Percentiles rank a stretch among this genome's conserved stretches.
These are phyloP conservation scores for Chrysanthemum makinoi DNA, from an alignment of 129 eudicot species.

Conservation along the genomic window DNA sequence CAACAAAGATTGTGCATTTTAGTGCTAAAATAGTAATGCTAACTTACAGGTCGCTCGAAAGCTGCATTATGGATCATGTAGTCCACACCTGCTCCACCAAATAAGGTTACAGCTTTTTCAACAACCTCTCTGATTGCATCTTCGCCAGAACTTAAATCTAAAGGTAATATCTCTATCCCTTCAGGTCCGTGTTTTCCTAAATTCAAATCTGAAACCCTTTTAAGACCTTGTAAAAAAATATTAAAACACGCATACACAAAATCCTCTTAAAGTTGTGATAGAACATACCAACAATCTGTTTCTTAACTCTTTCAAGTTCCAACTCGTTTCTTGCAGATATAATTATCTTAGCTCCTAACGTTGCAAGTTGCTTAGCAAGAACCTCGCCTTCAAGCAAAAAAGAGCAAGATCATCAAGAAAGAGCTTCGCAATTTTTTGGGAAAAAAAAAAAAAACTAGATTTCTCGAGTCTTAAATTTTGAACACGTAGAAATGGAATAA, in stretches of 20 bases:
- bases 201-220: slow-evolving; percentile 18
- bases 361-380: slow-evolving; percentile 84
- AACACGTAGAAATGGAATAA: background rate
- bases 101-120: slow-evolving; percentile 74
- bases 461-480: background rate
- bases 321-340: slow-evolving; percentile 86
- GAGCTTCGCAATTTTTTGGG: background rate
- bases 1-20: slow-evolving; percentile 1
- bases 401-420: slow-evolving; percentile 16
- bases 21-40: background rate
- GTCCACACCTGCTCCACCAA: slow-evolving; percentile 77
- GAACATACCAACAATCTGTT: slow-evolving; percentile 56
- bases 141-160: slow-evolving; percentile 87
- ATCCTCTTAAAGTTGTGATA: slow-evolving; percentile 1
- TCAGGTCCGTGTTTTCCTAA: slow-evolving; percentile 76
- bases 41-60: slow-evolving; percentile 87
- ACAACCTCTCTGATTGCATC: slow-evolving; percentile 58
- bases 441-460: too few relatives aligned
- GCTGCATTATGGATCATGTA: slow-evolving; percentile 96
- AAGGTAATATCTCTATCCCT: slow-evolving; percentile 78
- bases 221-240: slow-evolving; percentile 16
- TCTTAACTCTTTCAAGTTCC: slow-evolving; percentile 83
- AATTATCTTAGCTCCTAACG: slow-evolving; percentile 87
- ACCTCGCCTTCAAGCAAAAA: slow-evolving; percentile 62
- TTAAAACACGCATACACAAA: background rate